Evolutionary conservation across 1,139 yeast genomes (phyloP).

Genomic region (Wickerhamomyces sp.): DNA sequence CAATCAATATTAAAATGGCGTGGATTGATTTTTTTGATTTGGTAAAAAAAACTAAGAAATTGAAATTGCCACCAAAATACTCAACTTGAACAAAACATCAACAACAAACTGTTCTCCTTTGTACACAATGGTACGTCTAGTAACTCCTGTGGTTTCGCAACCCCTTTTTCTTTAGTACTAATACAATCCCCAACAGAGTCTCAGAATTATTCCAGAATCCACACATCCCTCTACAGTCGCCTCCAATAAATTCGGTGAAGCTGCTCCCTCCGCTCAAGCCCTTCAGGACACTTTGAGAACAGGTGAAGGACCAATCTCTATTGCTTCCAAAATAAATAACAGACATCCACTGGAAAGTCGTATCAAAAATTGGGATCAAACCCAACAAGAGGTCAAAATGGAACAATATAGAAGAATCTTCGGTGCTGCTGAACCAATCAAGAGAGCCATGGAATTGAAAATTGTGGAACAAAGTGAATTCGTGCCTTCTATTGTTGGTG

Average conservation of each 20-base stretch:
- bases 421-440: constrained; percentile 48
- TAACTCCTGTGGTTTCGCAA: too few relatives aligned
- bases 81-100: not conserved
- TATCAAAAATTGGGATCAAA: constrained; percentile 72
- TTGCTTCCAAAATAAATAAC: constrained; percentile 68
- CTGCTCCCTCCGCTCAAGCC: constrained; percentile 58
- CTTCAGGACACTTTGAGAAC: constrained; percentile 54
- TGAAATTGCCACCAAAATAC: not conserved
- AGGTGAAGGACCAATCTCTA: constrained; percentile 52
- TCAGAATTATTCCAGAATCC: constrained; percentile 46
- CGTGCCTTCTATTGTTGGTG: constrained; percentile 59
- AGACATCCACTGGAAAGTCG: constrained; percentile 86
- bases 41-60: not conserved
- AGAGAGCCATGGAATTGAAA: constrained; percentile 77
- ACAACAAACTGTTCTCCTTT: too few relatives aligned
- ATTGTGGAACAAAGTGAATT: constrained; percentile 71
- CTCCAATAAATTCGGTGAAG: constrained; percentile 43
- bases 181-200: constrained; percentile 11
- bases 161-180: not conserved
- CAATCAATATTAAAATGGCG: too few relatives aligned
- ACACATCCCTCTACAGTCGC: constrained; percentile 37
- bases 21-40: too few relatives aligned
- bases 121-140: constrained; percentile 1
- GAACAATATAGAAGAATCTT: constrained; percentile 78
- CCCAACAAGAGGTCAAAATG: constrained; percentile 64